Conservation (phyloP, 2,329 filamentous ascomycete species). For the Cladosporium sp. region DNA sequence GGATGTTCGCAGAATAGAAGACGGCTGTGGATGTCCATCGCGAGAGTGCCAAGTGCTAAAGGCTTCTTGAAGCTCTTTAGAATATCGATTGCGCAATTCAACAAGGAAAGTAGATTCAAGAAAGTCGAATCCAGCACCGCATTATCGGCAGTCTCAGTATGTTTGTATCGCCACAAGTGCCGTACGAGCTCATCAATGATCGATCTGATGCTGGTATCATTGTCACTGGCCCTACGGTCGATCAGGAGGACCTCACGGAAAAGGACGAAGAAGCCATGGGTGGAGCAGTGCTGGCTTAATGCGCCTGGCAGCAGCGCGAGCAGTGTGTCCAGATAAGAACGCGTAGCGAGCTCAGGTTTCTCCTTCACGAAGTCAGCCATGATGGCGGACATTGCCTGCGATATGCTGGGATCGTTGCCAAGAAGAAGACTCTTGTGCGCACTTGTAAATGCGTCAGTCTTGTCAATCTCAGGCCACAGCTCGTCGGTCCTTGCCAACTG, state of each 20-base stretch:
- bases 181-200: constrained; percentile 17
- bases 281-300: constrained; percentile 10
- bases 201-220: constrained; percentile 20
- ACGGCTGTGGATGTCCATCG: constrained; percentile 20
- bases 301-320: constrained; percentile 20
- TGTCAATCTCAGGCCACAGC: constrained; percentile 23
- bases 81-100: constrained; percentile 30
- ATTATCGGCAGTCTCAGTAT: constrained; percentile 22
- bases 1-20: constrained; percentile 23
- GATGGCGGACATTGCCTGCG: constrained; percentile 11
- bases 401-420: constrained; percentile 15
- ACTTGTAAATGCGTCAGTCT: constrained; percentile 35
- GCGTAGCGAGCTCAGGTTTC: constrained; percentile 14
- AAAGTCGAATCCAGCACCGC: constrained; percentile 22
- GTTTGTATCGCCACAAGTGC: constrained; percentile 20
- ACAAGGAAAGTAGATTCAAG: constrained; percentile 35
- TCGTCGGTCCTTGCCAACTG: constrained; percentile 9
- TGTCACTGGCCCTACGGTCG: constrained; percentile 3
- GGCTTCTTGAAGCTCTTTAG: constrained; percentile 30
- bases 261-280: constrained; percentile 20
- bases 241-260: constrained; percentile 4
- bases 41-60: constrained; percentile 21
- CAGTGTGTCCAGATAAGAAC: constrained; percentile 22
- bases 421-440: constrained; percentile 34
- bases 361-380: constrained; percentile 25